Evolutionary conservation across 331 rosid genomes (phyloP), one percentile per base, ranked within the genome.

Genomic region (Malus hybrid): DNA sequence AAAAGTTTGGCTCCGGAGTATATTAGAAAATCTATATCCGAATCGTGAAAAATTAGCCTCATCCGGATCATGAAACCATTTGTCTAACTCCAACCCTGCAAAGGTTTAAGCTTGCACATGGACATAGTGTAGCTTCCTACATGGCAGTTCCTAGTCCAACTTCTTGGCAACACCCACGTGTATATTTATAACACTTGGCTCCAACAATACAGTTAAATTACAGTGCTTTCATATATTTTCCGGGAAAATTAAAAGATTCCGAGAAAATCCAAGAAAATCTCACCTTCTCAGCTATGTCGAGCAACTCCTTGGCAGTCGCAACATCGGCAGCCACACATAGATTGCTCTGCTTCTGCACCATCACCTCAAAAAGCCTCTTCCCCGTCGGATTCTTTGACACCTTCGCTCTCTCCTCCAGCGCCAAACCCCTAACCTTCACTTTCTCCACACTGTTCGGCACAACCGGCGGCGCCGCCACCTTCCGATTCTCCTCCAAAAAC

Each of bases 261-360:
- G 5, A 42, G 48, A 42, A 42, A 42, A 42, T 42, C 14, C 20
- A 12, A 34, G 79, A 65, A 66, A 75, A 65, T 39, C 82, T 74
- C 50, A 90, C 96, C 88, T 87, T 92, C 67, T 93, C 96, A 15
- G 93, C 96, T 44, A 93, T 83, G 19, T 86, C 88, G 27, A 93
- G 87, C 86, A 93, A 83, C 70, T 93, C 96, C 48, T 86, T 80
- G 13, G 90, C 94, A 14, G 93, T 86, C 31, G 87, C 90, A 44
- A 90, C 97, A 85, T 93, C 97, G 3, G 96, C 94, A 66, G 96
- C 97, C 79, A 93, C 70, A 75, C 94, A 86, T 52, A 93, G 70
- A 80, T 93, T 90, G 69, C 93, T 93, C 80, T 90, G 73, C 89
- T 93, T 93, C 85, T 71, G 48, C 46, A 78, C 86, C 96, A 93